Evolutionary conservation across 2,329 filamentous ascomycete genomes (phyloP), one percentile per base, ranked within the genome.

Genomic region (Colletotrichum phormii): DNA sequence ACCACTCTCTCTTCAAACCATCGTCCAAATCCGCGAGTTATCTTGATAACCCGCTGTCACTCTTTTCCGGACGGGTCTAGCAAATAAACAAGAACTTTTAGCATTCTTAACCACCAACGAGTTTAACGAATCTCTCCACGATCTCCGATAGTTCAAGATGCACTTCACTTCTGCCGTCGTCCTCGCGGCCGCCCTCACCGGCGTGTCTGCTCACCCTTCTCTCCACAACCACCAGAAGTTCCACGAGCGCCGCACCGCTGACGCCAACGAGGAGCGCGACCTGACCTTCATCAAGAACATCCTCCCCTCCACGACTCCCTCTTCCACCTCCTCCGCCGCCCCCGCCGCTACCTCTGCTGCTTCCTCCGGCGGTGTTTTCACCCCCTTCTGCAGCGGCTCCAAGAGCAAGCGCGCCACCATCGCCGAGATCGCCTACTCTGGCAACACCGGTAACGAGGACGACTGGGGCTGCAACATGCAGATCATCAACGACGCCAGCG

Each of bases 391-490:
- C 78, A 74, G 71, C 74, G 81, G 82, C 77, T 76, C 80, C 73
- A 73, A 72, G 73, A 71, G 69, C 72, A 87, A 89, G 84, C 84
- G 87, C 75, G 82, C 88, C 75, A 86, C 86, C 68, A 18, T 76
- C 51, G 81, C 80, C 68, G 77, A 89, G 75, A 87, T 89, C 75
- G 80, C 81, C 67, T 86, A 86, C 80, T 77, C 75, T 4, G 87
- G 87, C 76, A 89, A 89, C 82, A 79, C 79, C 15, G 87, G 87
- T 70, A 77, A 77, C 62, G 2, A 71, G 9, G 76, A 74, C 67
- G n/a, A 80, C 72, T 89, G 84, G 78, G 87, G 86, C 77, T 88
- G 86, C 86, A 89, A 89, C 85, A 80, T 88, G 62, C 85, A 86
- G 84, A 74, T 82, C 37, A 78, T 89, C 71, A 76, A 81, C 75